A percentile compares a stretch with the other conserved stretches of the same genome.
phyloP scores from a whole-genome alignment of 2,329 filamentous ascomycete genomes.

The Fusarium pseudoanthophilum region DNA sequence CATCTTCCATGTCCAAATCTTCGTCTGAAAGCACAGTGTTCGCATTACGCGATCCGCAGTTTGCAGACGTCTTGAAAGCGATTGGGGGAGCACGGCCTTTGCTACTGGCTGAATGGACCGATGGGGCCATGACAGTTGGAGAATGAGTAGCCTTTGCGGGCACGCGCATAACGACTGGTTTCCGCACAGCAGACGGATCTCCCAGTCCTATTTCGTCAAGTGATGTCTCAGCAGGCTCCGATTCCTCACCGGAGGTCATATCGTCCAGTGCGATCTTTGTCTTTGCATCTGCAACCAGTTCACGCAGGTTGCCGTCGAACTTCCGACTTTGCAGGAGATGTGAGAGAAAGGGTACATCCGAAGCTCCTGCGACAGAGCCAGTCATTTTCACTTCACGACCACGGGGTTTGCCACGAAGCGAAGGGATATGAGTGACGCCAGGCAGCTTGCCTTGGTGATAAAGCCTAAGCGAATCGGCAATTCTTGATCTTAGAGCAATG shows the following conservation, averaged over 20 bases:
- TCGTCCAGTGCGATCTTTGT: conserved; percentile 63
- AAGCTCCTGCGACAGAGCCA: conserved; percentile 61
- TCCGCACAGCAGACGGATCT: conserved; percentile 43
- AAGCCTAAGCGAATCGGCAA: conserved; percentile 64
- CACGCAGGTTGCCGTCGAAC: conserved; percentile 68
- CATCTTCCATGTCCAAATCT: conserved; percentile 65
- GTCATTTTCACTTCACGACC: conserved; percentile 21
- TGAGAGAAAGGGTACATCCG: conserved; percentile 74
- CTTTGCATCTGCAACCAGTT: conserved; percentile 69
- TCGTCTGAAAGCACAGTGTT: conserved; percentile 52
- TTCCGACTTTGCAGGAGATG: conserved; percentile 71
- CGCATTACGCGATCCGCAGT: conserved; percentile 35
- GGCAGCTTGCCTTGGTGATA: conserved; percentile 64
- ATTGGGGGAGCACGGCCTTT: conserved; percentile 61
- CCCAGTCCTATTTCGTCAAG: conserved; percentile 14
- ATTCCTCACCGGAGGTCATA: conserved; percentile 64
- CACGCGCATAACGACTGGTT: conserved; percentile 64
- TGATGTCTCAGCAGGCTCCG: conserved; percentile 52
- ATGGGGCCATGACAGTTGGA: conserved; percentile 55
- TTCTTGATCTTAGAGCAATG: conserved; percentile 61
- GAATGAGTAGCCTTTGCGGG: conserved; percentile 68
- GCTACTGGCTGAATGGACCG: conserved; percentile 64
- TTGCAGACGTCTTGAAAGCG: conserved; percentile 53
- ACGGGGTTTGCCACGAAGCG: conserved; percentile 27
- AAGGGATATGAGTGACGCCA: conserved; percentile 59